These are phyloP conservation scores for Neurospora cerealis DNA, from an alignment of 495 filamentous ascomycete species.

Conservation along the genomic window DNA sequence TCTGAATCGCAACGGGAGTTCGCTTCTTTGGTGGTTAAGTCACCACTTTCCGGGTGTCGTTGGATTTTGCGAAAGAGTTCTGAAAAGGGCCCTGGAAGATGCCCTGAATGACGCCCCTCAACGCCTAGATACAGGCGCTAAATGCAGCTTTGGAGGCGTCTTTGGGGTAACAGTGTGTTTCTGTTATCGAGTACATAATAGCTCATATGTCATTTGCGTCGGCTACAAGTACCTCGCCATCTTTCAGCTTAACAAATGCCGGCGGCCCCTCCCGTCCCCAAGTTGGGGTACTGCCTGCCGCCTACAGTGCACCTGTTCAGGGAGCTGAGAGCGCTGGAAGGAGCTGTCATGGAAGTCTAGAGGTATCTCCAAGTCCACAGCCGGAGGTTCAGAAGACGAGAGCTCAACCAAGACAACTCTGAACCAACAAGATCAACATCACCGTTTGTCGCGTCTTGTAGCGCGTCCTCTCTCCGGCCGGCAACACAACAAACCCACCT, in stretches of 20 bases:
- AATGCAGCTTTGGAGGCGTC: neutral
- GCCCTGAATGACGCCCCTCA: neutral
- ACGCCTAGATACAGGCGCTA: neutral
- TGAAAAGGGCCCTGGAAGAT: neutral
- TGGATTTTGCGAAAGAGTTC: slow-evolving; percentile 14
- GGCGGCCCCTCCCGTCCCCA: neutral
- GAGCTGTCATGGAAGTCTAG: neutral
- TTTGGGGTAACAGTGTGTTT: neutral
- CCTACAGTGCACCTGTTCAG: neutral
- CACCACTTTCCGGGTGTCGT: slow-evolving; percentile 13
- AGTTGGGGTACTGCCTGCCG: neutral
- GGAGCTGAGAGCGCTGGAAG: neutral
- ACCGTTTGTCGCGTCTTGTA: neutral
- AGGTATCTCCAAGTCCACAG: neutral
- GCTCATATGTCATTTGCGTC: neutral
- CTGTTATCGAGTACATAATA: neutral
- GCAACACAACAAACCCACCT: neutral
- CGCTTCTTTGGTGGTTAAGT: slow-evolving; percentile 6
- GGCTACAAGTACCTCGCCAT: neutral
- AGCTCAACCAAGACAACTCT: neutral
- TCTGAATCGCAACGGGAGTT: neutral
- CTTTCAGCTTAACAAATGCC: neutral
- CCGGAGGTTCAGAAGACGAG: neutral
- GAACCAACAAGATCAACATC: neutral
- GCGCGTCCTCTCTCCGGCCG: neutral